Evolutionary conservation across 257 asterid genomes (phyloP), one percentile per base, ranked within the genome.

Genomic region (Eustoma russellianum): DNA sequence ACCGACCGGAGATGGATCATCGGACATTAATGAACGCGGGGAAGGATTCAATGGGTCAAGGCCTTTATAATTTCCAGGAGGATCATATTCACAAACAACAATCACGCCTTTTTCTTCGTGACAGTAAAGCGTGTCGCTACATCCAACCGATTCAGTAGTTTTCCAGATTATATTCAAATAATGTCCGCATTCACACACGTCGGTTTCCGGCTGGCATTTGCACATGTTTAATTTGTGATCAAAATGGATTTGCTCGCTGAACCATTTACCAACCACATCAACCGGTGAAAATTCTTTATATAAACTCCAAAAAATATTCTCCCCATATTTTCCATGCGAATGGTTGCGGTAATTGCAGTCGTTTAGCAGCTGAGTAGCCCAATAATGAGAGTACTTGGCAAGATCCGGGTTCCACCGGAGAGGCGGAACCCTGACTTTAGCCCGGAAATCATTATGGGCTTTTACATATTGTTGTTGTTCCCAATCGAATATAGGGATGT

Each of bases 131-230:
- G 65, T 59, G 12, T 80, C 73, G 59, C 88, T 83, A 57, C 95
- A 86, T 2, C 95, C 95, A 6, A 83, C 71, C 43, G 56, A 63
- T 13, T 48, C 48, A 0, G 88, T 86, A 34, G 52, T 53, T 9
- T 53, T 56, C 93, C 90, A 80, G 0, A 86, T 17, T 10, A 80
- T 58, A 33, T 64, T 77, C 49, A 77, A 40, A 17, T 78, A 86
- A 65, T 86, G 95, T 3, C 86, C 95, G 52, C 90, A 86, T 48
- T 86, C 88, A 62, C 93, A 86, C 5, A 77, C 87, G 0, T 63
- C 63, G 0, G 67, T 30, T 69, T 70, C 78, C 52, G 74, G 75
- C 5, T 7, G 24, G 55, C 95, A 85, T 43, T 5, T 28, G 53
- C 95, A 82, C 0, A 0, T 33, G 7, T 63, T 38, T 1, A 6